Conservation (phyloP, 371 early-diverging fungal species). For the Mortierella sp. region DNA sequence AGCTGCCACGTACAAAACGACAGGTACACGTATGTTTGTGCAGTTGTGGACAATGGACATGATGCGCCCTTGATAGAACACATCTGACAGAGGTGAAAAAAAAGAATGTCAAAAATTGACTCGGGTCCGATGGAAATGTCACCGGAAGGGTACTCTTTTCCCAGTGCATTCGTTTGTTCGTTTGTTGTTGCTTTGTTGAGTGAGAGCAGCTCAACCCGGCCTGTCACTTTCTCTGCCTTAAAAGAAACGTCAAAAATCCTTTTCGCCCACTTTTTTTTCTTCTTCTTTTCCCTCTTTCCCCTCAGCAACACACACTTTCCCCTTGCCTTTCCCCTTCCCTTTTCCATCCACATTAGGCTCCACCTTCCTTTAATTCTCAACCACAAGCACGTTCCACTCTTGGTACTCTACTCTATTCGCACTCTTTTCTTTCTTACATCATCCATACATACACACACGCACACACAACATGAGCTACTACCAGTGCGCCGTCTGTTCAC, state of each 20-base stretch:
- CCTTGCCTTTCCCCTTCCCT: background rate
- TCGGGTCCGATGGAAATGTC: slow-evolving; percentile 24
- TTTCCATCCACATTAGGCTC: background rate
- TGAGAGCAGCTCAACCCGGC: background rate
- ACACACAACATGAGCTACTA: slow-evolving; percentile 1
- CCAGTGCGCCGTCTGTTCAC: background rate
- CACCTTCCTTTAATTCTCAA: background rate
- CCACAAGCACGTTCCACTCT: background rate
- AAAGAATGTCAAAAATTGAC: slow-evolving; percentile 37
- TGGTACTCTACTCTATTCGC: background rate
- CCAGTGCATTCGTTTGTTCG: background rate
- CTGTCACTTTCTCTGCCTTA: slow-evolving; percentile 4
- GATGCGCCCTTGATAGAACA: background rate
- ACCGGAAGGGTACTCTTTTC: slow-evolving; percentile 27
- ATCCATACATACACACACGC: background rate
- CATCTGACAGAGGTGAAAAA: slow-evolving; percentile 6
- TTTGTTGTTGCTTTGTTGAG: background rate
- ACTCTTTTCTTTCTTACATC: background rate
- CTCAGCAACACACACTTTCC: background rate
- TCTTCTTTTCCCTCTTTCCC: background rate
- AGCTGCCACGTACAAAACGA: background rate
- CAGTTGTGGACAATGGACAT: background rate
- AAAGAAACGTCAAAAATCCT: slow-evolving; percentile 3
- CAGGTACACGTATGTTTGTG: background rate
- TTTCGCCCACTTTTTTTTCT: background rate